Percentiles rank a stretch among this genome's conserved stretches.
These are phyloP conservation scores for Suhomyces yuchorum DNA, from an alignment of 1,139 yeast genomes.

Conservation along the genomic window DNA sequence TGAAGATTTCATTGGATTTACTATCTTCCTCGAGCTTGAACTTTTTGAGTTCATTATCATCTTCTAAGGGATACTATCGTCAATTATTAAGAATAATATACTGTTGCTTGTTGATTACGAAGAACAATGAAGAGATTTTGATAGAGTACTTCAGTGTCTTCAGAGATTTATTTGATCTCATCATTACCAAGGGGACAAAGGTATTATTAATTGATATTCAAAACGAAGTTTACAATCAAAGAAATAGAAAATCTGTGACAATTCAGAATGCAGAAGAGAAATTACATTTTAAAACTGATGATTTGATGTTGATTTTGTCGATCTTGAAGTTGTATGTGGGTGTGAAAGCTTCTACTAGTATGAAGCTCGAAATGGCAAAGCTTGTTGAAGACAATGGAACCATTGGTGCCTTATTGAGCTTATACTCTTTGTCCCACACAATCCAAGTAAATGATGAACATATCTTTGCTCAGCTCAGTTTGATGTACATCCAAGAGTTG, in stretches of 20 bases:
- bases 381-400: slow-evolving; percentile 61
- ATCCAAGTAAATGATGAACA: slow-evolving; percentile 64
- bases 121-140: slow-evolving; percentile 39
- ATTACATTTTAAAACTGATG: slow-evolving; percentile 35
- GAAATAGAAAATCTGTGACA: slow-evolving; percentile 1
- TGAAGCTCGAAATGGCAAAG: slow-evolving; percentile 54
- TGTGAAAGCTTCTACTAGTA: slow-evolving; percentile 51
- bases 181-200: slow-evolving; percentile 62
- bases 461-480: slow-evolving; percentile 70
- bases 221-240: slow-evolving; percentile 48
- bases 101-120: slow-evolving; percentile 49
- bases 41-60: slow-evolving; percentile 43
- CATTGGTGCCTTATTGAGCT: slow-evolving; percentile 59
- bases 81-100: slow-evolving; percentile 62
- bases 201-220: slow-evolving; percentile 59
- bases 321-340: slow-evolving; percentile 59
- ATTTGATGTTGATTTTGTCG: slow-evolving; percentile 63
- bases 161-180: slow-evolving; percentile 55
- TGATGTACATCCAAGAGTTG: slow-evolving; percentile 71
- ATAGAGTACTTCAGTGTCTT: slow-evolving; percentile 54
- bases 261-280: slow-evolving; percentile 17
- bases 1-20: slow-evolving; percentile 44
- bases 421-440: slow-evolving; percentile 69
- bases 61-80: slow-evolving; percentile 49
- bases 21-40: slow-evolving; percentile 50